These are phyloP conservation scores for Berberis vulgaris DNA, from an alignment of 164 flowering plant species.

Conservation along the genomic window DNA sequence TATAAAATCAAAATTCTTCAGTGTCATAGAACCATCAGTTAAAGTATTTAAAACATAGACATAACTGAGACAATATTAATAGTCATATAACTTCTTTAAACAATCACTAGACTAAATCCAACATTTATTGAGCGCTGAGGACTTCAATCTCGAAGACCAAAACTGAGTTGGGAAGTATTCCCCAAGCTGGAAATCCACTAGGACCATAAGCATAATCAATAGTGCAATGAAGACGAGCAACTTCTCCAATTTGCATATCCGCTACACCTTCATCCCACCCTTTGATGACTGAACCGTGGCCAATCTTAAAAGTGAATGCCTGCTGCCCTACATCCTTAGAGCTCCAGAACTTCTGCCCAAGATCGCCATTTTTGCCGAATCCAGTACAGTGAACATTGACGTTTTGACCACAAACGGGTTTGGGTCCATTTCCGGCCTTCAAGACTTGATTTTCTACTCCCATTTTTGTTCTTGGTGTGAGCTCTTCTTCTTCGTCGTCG, in stretches of 20 bases:
- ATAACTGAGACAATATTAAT: no score
- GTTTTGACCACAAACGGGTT: conserved; percentile 55
- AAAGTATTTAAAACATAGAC: no score
- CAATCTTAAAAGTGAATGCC: conserved; percentile 77
- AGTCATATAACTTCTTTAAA: no score
- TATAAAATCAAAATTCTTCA: no score
- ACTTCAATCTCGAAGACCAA: conserved; percentile 90
- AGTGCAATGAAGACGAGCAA: conserved; percentile 92
- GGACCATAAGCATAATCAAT: conserved; percentile 91
- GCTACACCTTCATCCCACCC: conserved; percentile 99
- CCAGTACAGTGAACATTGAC: conserved; percentile 98
- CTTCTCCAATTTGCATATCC: conserved; percentile 95
- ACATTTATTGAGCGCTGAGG: conserved; percentile 11
- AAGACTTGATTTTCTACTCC: conserved; percentile 72
- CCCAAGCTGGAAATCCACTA: conserved; percentile 88
- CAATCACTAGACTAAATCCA: no score
- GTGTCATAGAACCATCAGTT: no score
- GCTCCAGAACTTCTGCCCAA: conserved; percentile 87
- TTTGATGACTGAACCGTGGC: conserved; percentile 78
- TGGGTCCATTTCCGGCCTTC: conserved; percentile 68
- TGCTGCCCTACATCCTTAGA: conserved; percentile 96
- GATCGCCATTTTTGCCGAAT: conserved; percentile 75
- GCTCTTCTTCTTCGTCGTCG: background rate
- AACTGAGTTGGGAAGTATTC: conserved; percentile 73
- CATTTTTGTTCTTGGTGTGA: conserved; percentile 24